Base-by-base conservation (phyloP, 2,329 filamentous ascomycete species). In the Clonostachys rosea region DNA sequence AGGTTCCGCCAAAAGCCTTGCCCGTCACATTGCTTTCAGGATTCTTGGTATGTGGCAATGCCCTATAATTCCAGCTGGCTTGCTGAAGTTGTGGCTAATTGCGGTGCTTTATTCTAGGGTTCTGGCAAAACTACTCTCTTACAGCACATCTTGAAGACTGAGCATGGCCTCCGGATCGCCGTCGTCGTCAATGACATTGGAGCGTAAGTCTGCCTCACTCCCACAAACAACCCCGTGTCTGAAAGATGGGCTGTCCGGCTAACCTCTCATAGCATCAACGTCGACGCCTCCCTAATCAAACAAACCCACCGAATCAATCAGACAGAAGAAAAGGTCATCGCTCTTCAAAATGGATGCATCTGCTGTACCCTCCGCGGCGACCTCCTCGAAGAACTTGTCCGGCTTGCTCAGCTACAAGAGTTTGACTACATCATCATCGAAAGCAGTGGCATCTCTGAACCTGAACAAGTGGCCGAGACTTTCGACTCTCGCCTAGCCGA, bases 161-260 rank as follows among this genome's bases (percentile, higher is more conserved):
- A 86, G 5, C 85, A 89, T 62, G 82, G 84, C 1, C 70, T 88
- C 9, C 74, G 77, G 2, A 86, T 89, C 48, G 86, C 84, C 1
- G 79, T 89, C 13, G 84, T 89, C 18, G 84, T 89, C 36, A 89
- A 89, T 53, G 86, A 89, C 50, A 87, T 89, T 65, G 79, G 79
- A 50, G 73, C 74, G 75, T 78, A 44, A 54, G 72, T 63, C 5
- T 14, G 14, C 34, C 9, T 11, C 14, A 42, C 10, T 9, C 1
- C 16, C 5, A 9, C 4, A 3, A 1, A 5, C 24, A 30, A 30
- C 3, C 24, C 24, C 24, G 24, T 30, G 24, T 30, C 24, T 30
- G 9, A 10, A 30, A 30, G 7, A 4, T 30, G 24, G 24, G 1
- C 3, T 35, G 7, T 9, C 13, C 1, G 36, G 4, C 5, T 20